Base-by-base conservation (phyloP, 495 filamentous ascomycete species). In the Podospora bellae-mahoneyi region DNA sequence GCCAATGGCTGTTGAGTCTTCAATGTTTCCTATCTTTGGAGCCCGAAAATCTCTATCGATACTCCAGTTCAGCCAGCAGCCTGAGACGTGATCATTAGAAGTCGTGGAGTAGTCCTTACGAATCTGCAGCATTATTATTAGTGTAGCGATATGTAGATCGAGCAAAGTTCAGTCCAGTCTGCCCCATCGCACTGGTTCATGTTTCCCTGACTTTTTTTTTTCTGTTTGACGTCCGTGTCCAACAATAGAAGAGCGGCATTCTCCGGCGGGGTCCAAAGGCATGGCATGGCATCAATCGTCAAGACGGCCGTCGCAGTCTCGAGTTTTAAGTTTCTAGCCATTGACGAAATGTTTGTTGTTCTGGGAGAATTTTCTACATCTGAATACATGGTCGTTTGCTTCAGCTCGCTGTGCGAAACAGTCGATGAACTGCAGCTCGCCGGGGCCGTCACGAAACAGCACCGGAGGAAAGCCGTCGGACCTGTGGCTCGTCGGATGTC, bases 401-500 rank as follows among this genome's bases (percentile, higher is more conserved):
- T 44, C 61, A 44, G 61, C 30, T 28, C 34, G 32, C 20, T 10
- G 27, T 19, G 7, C 32, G 4, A 5, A 34, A 4, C 34, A 32
- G 27, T 63, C 32, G 32, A 32, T 13, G 34, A 28, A 63, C 61
- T 63, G 61, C 61, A 63, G 32, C 18, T 63, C 19, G 20, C 61
- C 61, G 61, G 61, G 18, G 61, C 28, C 18, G 59, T 34, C 4
- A 62, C 27, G 60, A 19, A 19, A 34, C 28, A 30, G 27, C 15
- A n/a, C 27, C 23, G 28, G 60, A 16, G 30, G 19, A 26, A 26
- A 26, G n/a, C 55, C 23, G 13, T 26, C 32, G 30, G 60, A 13
- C 16, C 27, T 62, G 60, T 62, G 26, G 30, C 64, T 32, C 44
- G 53, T 27, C 64, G 34, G 64, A 18, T 64, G 62, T 63, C 53